Evolutionary conservation across 2,329 filamentous ascomycete genomes (phyloP), one percentile per base, ranked within the genome.

Genomic region (Pezicula neosporulosa): DNA sequence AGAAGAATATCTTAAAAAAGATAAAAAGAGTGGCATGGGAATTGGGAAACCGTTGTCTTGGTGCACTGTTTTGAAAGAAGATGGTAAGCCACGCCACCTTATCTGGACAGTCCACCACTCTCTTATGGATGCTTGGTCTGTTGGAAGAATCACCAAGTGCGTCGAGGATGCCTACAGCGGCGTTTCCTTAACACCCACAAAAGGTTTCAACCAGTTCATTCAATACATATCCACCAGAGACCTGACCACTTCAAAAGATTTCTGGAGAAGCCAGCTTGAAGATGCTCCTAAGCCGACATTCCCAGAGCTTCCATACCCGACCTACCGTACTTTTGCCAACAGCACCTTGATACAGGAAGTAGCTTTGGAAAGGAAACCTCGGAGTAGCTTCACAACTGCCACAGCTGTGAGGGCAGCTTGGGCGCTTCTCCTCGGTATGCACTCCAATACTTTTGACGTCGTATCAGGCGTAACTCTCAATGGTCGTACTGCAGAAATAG

Each of bases 111-210:
- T 85, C 7, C 81, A 83, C 56, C 82, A 86, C 64, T 74, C 78
- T 2, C 56, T 84, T 1, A 85, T 83, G 59, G 82, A 86, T 64
- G 82, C 82, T n/a, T 85, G 82, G 82, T 82, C 81, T 3, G 76
- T 82, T 64, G 16, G 30, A 41, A 42, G 13, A n/a, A 47, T 48
- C 39, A 24, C 39, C 36, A 42, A 47, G 7, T 9, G 7, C n/a
- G 44, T 47, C 9, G 18, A 47, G 21, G 18, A 47, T n/a, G 24
- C n/a, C 9, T 47, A 33, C 13, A n/a, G n/a, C 6, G 44, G 44
- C 8, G 28, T 33, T 24, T 21, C 18, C 13, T n/a, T 28, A 27
- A 9, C 9, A 3, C 33, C 18, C 12, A 16, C n/a, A 9, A 21
- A 8, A 3, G 13, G 15, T 5, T 47, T 47, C 21, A 37, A 19